Evolutionary conservation across 306 rosid genomes (phyloP).

Genomic region (Ormosia emarginata): DNA sequence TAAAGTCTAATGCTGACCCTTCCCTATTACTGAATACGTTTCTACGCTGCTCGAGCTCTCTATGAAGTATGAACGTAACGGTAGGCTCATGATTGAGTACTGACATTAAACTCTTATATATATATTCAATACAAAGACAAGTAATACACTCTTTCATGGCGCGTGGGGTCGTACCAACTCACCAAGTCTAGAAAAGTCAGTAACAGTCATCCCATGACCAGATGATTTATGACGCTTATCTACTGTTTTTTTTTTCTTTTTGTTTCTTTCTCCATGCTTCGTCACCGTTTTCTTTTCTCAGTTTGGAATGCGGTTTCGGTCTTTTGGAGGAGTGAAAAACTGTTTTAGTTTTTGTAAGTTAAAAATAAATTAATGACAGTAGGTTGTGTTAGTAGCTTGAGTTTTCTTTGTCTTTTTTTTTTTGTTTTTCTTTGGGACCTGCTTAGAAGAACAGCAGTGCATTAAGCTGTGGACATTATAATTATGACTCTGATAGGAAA

Average conservation of each 20-base stretch:
- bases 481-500: neutral
- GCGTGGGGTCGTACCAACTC: neutral
- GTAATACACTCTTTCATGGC: neutral
- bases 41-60: neutral
- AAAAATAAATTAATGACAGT: no score
- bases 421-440: no score
- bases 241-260: neutral
- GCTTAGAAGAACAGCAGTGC: no score
- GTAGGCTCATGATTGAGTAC: conserved; percentile 53
- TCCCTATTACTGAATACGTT: neutral
- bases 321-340: no score
- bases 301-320: no score
- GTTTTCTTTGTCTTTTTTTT: no score
- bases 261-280: neutral
- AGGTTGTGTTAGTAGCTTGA: no score
- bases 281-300: no score
- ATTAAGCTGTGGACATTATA: neutral
- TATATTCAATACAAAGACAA: neutral
- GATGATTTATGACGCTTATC: neutral
- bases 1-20: conserved; percentile 12
- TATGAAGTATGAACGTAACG: conserved; percentile 7
- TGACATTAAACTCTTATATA: conserved; percentile 30
- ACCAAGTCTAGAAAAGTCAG: neutral
- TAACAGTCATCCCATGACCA: neutral
- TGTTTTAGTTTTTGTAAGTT: no score